Percentiles rank a stretch among this genome's conserved stretches.
These are phyloP conservation scores for Juglanconis juglandina DNA, from an alignment of 2,329 filamentous ascomycete species.

Conservation along the genomic window DNA sequence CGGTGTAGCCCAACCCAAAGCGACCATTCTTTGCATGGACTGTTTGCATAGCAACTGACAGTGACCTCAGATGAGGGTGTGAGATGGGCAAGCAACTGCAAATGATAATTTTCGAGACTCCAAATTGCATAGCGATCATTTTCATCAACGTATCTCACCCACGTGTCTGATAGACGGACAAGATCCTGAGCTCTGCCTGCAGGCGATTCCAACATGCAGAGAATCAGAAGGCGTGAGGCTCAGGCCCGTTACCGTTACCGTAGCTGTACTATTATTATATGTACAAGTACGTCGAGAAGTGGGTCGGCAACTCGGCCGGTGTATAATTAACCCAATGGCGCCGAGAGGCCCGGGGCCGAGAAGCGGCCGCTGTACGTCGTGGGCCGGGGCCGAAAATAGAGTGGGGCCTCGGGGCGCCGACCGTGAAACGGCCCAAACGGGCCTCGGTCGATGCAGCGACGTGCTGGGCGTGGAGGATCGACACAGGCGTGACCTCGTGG, in stretches of 20 bases:
- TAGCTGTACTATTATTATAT: too few species aligned
- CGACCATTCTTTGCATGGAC: too few species aligned
- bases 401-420: not conserved
- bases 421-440: not conserved
- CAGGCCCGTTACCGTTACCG: too few species aligned
- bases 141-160: too few species aligned
- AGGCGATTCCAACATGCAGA: not conserved
- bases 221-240: too few species aligned
- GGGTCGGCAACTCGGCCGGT: not conserved
- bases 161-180: too few species aligned
- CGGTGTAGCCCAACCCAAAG: too few species aligned
- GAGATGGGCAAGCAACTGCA: too few species aligned
- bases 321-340: too few species aligned
- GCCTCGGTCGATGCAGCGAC: not conserved
- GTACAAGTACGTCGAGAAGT: not conserved
- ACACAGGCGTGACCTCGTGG: not conserved
- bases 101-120: too few species aligned
- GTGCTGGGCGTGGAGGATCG: not conserved
- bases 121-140: too few species aligned
- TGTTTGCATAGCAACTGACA: not conserved
- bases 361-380: not conserved
- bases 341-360: not conserved
- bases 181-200: not conserved
- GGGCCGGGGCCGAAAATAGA: not conserved
- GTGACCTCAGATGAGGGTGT: not conserved